These are phyloP conservation scores for Pestalotiopsis fici DNA, from an alignment of 2,329 filamentous ascomycete genomes.

Conservation along the genomic window DNA sequence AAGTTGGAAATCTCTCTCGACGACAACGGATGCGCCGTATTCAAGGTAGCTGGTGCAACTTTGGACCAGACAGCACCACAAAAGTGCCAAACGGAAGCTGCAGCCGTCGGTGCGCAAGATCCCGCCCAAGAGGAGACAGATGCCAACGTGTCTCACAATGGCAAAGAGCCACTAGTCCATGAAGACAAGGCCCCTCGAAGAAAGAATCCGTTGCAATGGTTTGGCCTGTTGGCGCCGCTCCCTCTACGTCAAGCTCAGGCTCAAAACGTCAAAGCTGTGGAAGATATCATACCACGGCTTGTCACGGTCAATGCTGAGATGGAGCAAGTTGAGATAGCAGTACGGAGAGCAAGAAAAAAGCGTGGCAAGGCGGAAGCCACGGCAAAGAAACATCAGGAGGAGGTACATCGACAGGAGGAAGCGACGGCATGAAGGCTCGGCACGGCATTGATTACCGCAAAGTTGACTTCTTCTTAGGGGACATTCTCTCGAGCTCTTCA, in stretches of 20 bases:
- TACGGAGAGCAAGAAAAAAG: constrained; percentile 62
- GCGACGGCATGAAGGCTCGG: constrained; percentile 1
- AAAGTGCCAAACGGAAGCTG: background rate
- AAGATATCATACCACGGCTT: constrained; percentile 58
- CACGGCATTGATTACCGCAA: background rate
- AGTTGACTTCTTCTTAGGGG: background rate
- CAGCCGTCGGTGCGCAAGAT: background rate
- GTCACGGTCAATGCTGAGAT: constrained; percentile 61
- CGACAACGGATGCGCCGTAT: background rate
- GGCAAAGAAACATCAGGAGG: constrained; percentile 26
- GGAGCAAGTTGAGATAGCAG: constrained; percentile 66
- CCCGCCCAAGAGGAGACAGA: constrained; percentile 6
- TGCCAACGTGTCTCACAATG: constrained; percentile 12
- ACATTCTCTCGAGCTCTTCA: background rate
- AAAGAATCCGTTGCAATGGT: constrained; percentile 61
- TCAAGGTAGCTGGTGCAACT: background rate
- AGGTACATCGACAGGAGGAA: constrained; percentile 6
- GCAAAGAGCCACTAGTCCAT: constrained; percentile 9
- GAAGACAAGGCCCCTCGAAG: constrained; percentile 13
- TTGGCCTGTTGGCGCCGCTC: constrained; percentile 54
- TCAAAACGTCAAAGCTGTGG: constrained; percentile 56
- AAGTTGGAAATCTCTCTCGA: constrained; percentile 35
- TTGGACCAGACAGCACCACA: background rate
- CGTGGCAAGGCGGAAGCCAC: constrained; percentile 46
- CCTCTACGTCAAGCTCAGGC: constrained; percentile 59